These are phyloP conservation scores for Chrysoporthe deuterocubensis DNA, from an alignment of 2,329 filamentous ascomycete species.

Conservation along the genomic window DNA sequence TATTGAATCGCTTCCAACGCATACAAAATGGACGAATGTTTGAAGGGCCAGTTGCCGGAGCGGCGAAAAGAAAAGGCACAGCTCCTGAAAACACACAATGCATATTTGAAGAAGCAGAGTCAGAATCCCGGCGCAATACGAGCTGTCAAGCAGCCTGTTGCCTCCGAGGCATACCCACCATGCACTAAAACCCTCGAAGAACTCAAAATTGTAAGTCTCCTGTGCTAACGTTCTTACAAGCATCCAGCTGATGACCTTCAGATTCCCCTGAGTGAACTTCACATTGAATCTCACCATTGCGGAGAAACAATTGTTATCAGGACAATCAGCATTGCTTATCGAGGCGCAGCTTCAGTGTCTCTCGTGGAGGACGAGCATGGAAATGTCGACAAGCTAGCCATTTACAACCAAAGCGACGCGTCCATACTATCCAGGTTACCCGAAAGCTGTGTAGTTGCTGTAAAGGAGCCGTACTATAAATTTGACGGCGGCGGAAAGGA, in stretches of 20 bases:
- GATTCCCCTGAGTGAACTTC: neutral
- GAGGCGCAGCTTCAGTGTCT: conserved; percentile 40
- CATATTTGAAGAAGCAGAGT: neutral
- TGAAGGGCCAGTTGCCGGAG: neutral
- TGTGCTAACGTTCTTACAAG: neutral
- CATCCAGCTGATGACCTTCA: neutral
- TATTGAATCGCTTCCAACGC: neutral
- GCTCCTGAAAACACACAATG: neutral
- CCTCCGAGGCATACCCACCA: neutral
- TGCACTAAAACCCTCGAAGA: neutral
- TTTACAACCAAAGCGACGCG: conserved; percentile 43
- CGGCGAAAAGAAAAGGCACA: neutral
- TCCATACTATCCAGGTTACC: conserved; percentile 25
- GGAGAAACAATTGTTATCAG: neutral
- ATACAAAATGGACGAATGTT: neutral
- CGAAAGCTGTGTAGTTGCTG: neutral
- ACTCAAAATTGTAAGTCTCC: neutral
- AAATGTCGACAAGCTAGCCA: conserved; percentile 42
- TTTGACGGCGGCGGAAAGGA: neutral
- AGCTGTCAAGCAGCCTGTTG: neutral
- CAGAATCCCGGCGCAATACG: neutral
- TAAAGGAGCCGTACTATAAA: conserved; percentile 1
- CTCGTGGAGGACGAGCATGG: conserved; percentile 43
- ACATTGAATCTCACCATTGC: neutral
- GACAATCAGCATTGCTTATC: neutral